Conservation (phyloP, 176 grass and related monocot species). For the Paspalum vaginatum region DNA sequence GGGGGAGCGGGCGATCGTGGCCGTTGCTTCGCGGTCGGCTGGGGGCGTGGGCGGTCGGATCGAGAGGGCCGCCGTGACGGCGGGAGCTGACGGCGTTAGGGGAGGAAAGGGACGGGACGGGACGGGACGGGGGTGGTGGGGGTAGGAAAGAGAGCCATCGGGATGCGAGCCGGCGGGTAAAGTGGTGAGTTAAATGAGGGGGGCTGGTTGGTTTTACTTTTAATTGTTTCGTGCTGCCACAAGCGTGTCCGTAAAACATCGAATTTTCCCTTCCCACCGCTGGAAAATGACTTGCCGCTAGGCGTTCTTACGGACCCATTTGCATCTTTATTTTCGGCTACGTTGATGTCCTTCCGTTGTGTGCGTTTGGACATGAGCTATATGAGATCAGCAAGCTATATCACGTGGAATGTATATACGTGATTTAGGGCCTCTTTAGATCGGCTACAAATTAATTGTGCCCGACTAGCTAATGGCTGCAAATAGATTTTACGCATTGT, state of each 20-base stretch:
- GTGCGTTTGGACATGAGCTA: too few relatives aligned
- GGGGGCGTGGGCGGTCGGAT: background rate
- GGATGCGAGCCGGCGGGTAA: constrained; percentile 36
- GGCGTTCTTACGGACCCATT: too few relatives aligned
- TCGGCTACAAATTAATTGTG: too few relatives aligned
- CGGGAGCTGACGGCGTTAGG: constrained; percentile 39
- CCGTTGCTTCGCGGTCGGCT: background rate
- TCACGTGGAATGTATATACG: too few relatives aligned
- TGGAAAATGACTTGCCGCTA: too few relatives aligned
- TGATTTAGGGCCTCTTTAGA: too few relatives aligned
- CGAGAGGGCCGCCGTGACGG: background rate
- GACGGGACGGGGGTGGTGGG: background rate
- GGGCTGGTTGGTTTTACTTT: constrained; percentile 11
- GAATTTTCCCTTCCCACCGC: background rate
- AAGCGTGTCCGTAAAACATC: background rate
- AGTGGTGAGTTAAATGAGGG: constrained; percentile 32
- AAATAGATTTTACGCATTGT: too few relatives aligned
- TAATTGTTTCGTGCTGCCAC: background rate
- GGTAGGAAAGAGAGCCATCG: constrained; percentile 20
- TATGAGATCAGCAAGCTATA: too few relatives aligned
- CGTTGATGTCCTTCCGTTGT: too few relatives aligned
- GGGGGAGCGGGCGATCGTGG: background rate
- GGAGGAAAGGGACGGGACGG: background rate
- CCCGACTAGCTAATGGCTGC: too few relatives aligned
- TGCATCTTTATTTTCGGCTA: too few relatives aligned